Base-by-base conservation (phyloP, 2,329 filamentous ascomycete species). In the Epichloe baconii region DNA sequence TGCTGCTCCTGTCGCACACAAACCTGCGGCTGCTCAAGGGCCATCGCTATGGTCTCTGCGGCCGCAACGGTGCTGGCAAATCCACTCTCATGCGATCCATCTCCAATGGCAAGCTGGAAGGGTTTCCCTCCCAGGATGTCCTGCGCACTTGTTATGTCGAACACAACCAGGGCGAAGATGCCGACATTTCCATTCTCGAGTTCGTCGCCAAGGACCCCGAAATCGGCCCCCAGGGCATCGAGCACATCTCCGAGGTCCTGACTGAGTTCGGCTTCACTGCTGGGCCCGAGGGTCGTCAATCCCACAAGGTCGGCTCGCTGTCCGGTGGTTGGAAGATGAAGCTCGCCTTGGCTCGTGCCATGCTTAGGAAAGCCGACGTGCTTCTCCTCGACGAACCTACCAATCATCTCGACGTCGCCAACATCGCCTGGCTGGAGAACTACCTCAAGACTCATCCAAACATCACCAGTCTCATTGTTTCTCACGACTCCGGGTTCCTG, bases 291-390 rank as follows among this genome's bases (percentile, higher is more conserved):
- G 93, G 91, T 53, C 82, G 88, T 54, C 93, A 97, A 69, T 78
- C 83, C 5, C 82, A 96, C 66, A 87, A 85, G 61, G 93, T 98
- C 53, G 93, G 93, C 59, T 96, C 91, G 19, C 73, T 98, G 37
- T 97, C 93, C 43, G 93, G 93, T 71, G 93, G 93, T 66, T 98
- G 93, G 93, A 97, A 97, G 80, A 98, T 98, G 93, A 98, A 98
- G 82, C 75, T 98, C 55, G 93, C 93, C 58, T 72, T 98, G 68
- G 93, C 93, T 49, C 82, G 93, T 62, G 93, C 93, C 57, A 97
- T 98, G 90, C 78, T 98, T 62, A 87, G 93, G 77, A 86, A 84
- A 64, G 91, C 93, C n/a, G 93, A 98, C 66, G 90, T 98, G 48
- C 79, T 98, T 53, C 77, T 98, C 48, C 82, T 98, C 52, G 93